Base-by-base conservation (phyloP, 768 basidiomycete genomes). In the Leccinellum luteum region DNA sequence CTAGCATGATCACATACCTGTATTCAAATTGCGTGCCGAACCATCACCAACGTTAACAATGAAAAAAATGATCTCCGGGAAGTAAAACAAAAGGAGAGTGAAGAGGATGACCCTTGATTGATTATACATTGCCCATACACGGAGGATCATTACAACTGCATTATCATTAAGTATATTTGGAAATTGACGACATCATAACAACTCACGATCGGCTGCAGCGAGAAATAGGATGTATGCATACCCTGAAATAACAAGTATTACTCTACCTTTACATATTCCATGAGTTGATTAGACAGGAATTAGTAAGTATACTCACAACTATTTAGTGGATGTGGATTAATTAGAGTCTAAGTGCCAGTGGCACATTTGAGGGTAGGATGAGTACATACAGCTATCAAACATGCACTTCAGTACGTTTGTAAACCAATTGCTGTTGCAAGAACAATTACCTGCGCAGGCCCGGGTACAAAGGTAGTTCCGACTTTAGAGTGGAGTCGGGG, bases 171-270 rank as follows among this genome's bases (percentile, higher is more conserved):
- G 6, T 31, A 25, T 12, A 13, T n/a, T 30, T 17, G 7, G 17
- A 21, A 21, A 5, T 12, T 9, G 34, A 43, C 1, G 21, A n/a
- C 2, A n/a, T 34, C 2, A n/a, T 34, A 7, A 2, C 19, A 51
- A 60, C 59, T 28, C 17, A 60, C 59, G 19, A 17, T 57, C 55
- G 8, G 60, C 58, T 6, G 51, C 58, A 19, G 14, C 28, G 3
- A 41, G 6, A 30, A 62, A 60, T 25, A 56, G n/a, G 14, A 51
- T 1, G 13, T 54, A 57, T 17, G 52, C 15, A 49, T 55, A 62
- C 13, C 7, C 15, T 1, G 7, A 34, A 10, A 48, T 3, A 19
- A 41, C 14, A 21, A 2, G 1, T 0, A 54, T 23, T 7, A 51
- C n/a, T 23, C 23, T 5, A 54, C 61, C 61, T 62, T 27, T n/a